phyloP scores from a whole-genome alignment of 2,329 filamentous ascomycete genomes.

The Scedosporium aurantiacum region DNA sequence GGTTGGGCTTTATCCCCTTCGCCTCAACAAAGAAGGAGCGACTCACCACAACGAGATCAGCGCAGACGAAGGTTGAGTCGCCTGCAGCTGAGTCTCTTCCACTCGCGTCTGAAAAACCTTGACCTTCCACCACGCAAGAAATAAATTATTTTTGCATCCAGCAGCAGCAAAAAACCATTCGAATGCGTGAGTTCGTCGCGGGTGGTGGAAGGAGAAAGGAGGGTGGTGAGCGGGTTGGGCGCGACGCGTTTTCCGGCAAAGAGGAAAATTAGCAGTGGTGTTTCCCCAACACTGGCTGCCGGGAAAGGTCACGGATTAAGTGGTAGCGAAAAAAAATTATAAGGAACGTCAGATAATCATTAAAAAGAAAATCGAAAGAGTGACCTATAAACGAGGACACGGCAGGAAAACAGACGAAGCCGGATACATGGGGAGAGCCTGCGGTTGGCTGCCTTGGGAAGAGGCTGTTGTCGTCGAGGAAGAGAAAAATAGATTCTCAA shows the following conservation, averaged over 20 bases:
- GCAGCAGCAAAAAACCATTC: constrained; percentile 6
- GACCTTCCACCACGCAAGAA: background rate
- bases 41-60: constrained; percentile 47
- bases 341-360: background rate
- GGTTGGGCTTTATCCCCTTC: background rate
- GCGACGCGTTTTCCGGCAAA: constrained; percentile 8
- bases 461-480: background rate
- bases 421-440: background rate
- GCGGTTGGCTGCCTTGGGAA: background rate
- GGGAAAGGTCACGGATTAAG: constrained; percentile 3
- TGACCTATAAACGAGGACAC: background rate
- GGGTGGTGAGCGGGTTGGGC: constrained; percentile 1
- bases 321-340: constrained; percentile 1
- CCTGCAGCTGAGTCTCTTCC: constrained; percentile 46
- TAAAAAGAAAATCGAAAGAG: background rate
- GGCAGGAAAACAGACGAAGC: background rate
- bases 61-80: constrained; percentile 48
- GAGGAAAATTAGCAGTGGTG: constrained; percentile 4
- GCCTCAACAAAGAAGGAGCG: background rate
- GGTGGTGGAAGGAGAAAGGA: constrained; percentile 1
- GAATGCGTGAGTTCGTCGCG: background rate
- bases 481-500: background rate
- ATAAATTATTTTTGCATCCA: constrained; percentile 6
- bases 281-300: background rate
- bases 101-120: constrained; percentile 2